These are phyloP conservation scores for Cyclotella cryptica DNA, from an alignment of 108 stramenopile species.

Conservation along the genomic window DNA sequence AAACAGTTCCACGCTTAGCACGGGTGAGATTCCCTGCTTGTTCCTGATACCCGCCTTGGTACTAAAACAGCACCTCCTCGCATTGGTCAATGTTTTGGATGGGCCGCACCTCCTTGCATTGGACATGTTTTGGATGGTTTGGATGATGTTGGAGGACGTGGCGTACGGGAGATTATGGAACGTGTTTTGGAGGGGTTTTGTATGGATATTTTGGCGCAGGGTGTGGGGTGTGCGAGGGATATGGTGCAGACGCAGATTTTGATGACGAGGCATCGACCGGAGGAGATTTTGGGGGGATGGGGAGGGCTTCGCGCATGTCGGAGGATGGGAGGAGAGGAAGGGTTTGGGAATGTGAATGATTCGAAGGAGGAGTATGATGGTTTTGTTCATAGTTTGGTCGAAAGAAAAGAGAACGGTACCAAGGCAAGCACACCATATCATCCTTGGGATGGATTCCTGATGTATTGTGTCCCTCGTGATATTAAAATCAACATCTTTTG, in stretches of 20 bases:
- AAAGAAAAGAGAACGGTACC: neutral
- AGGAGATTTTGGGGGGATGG: constrained; percentile 73
- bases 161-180: constrained; percentile 60
- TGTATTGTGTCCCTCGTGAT: constrained; percentile 13
- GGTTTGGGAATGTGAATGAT: neutral
- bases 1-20: constrained; percentile 64
- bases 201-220: constrained; percentile 77
- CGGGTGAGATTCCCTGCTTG: constrained; percentile 84
- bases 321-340: constrained; percentile 26
- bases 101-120: no score
- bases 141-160: constrained; percentile 63
- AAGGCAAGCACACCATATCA: no score
- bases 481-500: constrained; percentile 32
- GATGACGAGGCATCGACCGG: constrained; percentile 70
- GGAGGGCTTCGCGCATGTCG: constrained; percentile 43
- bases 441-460: constrained; percentile 14
- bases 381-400: neutral
- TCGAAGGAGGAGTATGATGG: constrained; percentile 23
- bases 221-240: constrained; percentile 54
- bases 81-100: constrained; percentile 87
- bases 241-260: constrained; percentile 72
- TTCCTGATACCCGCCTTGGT: constrained; percentile 71
- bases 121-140: no score
- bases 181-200: constrained; percentile 70
- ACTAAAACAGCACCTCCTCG: constrained; percentile 55